Base-by-base conservation (phyloP, 208 protist species). In the Crithidia brevicula region DNA sequence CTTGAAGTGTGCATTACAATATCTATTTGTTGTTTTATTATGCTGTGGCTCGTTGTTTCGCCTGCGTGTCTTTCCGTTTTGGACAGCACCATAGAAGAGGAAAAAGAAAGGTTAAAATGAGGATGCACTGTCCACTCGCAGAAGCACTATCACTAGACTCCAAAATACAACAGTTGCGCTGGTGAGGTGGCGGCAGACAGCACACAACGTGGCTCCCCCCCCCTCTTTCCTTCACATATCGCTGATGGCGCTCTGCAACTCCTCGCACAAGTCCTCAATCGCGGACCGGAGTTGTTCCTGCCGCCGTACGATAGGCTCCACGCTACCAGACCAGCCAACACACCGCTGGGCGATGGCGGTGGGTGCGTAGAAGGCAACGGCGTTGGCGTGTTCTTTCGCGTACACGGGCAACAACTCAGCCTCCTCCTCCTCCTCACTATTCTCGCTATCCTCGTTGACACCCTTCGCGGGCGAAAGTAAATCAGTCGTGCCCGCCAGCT, bases 211-310 rank as follows among this genome's bases (percentile, higher is more conserved):
- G 16, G 43, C 43, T 6, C 18, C 18, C 0, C 5, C 11, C 10
- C n/a, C 49, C 10, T 2, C 1, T 15, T 13, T 9, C n/a, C 22
- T 27, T 74, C 49, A 62, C 47, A 52, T 18, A 50, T 36, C 84
- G 20, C 73, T 86, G 47, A 86, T 58, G 25, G 79, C 81, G 33
- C 72, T 70, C 65, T 89, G 81, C 22, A 86, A 50, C 43, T 86
- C 78, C 49, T 89, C 84, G 28, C 57, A 72, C 2, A 89, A 50
- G 7, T 82, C 84, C 13, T 57, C 69, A 7, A 77, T 79, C 1
- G 68, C 62, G 23, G 20, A 18, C 20, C 82, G 33, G 34, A 84
- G 57, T 18, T 43, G 38, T 38, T 52, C 23, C 38, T 77, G 76
- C 4, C 50, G 80, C 11, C 46, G 66, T 7, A 65, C 49, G 23